Evolutionary conservation across 805 yeast species (phyloP).

Genomic region (Ogataea paraovalis): DNA sequence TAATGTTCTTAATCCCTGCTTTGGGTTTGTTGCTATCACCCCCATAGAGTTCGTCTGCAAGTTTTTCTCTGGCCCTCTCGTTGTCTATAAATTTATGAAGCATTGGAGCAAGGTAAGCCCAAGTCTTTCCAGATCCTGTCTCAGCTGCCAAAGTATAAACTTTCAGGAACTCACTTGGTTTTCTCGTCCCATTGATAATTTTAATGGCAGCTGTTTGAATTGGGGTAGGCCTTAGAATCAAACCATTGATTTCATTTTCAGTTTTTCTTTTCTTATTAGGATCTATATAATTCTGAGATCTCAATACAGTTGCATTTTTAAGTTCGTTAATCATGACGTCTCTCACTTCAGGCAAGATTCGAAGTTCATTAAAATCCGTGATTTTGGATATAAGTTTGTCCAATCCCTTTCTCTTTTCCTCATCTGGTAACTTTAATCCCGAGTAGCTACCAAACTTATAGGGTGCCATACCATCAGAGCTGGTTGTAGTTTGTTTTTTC

Average conservation of each 20-base stretch:
- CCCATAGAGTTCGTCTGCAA: constrained; percentile 29
- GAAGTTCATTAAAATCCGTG: constrained; percentile 59
- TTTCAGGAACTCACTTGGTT: constrained; percentile 38
- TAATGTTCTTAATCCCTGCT: constrained; percentile 59
- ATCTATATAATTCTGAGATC: constrained; percentile 31
- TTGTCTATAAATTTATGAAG: constrained; percentile 63
- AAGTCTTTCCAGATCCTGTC: constrained; percentile 95
- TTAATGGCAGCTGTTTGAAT: constrained; percentile 77
- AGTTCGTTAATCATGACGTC: constrained; percentile 54
- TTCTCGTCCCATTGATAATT: constrained; percentile 43
- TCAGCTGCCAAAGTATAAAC: constrained; percentile 87
- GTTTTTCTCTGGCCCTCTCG: constrained; percentile 36
- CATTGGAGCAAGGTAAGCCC: constrained; percentile 82
- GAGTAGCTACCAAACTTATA: constrained; percentile 47
- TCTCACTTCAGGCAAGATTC: constrained; percentile 65
- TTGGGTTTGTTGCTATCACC: constrained; percentile 19
- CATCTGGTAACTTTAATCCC: constrained; percentile 40
- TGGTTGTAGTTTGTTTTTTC: background rate
- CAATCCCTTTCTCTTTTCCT: constrained; percentile 31
- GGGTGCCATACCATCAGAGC: constrained; percentile 21
- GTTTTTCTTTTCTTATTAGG: constrained; percentile 29
- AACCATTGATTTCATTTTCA: constrained; percentile 32
- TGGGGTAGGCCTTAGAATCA: constrained; percentile 60
- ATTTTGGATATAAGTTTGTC: constrained; percentile 47
- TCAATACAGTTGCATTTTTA: constrained; percentile 39